Evolutionary conservation across 1,139 yeast genomes (phyloP).

Genomic region (Lodderomyces parapsilosis): DNA sequence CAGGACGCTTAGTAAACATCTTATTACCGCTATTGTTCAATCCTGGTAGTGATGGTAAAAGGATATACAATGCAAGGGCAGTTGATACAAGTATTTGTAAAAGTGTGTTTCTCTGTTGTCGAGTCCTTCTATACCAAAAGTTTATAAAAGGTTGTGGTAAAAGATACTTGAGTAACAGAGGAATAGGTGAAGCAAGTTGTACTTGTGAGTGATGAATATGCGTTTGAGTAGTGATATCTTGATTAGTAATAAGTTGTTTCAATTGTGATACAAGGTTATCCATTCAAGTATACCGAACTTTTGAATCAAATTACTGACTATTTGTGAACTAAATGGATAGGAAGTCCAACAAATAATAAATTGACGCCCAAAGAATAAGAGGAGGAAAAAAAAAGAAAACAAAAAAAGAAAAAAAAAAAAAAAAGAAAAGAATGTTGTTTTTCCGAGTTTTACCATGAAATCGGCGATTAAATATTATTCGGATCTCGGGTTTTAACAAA

Average conservation of each 20-base stretch:
- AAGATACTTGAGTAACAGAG: constrained; percentile 4
- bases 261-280: constrained; percentile 11
- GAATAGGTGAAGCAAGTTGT: not conserved
- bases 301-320: no score
- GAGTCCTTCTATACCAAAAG: constrained; percentile 13
- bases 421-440: not conserved
- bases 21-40: constrained; percentile 5
- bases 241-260: constrained; percentile 13
- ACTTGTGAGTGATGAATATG: not conserved
- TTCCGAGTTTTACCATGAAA: no score
- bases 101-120: constrained; percentile 10
- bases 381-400: not conserved
- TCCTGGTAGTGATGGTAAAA: constrained; percentile 21
- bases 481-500: no score
- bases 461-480: no score
- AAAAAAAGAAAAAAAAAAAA: not conserved
- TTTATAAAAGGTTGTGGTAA: constrained; percentile 10
- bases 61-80: constrained; percentile 19
- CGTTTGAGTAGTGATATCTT: constrained; percentile 5
- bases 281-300: no score
- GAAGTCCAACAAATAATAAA: not conserved
- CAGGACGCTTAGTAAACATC: constrained; percentile 61
- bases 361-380: not conserved
- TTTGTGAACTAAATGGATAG: no score
- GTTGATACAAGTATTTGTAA: constrained; percentile 14